Base-by-base conservation (phyloP, 345 rosid species). In the Alliaria petiolata region DNA sequence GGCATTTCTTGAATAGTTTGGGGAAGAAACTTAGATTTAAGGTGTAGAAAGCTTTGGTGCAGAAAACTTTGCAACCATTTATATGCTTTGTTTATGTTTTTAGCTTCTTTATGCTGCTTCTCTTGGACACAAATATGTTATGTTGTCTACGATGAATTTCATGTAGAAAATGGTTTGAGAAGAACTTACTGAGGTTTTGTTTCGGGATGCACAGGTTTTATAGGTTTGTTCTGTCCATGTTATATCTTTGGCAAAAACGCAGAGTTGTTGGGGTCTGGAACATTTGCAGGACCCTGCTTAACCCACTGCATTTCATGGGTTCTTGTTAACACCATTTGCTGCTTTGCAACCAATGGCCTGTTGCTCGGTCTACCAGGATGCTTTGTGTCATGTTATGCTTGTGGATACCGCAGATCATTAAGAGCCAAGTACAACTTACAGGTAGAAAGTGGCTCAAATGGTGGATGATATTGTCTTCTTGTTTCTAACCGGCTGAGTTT, bases 191-290 rank as follows among this genome's bases (percentile, higher is more conserved):
- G 14, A 0, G 11, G 4, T 42, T 67, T 46, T 47, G 36, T 64
- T 70, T 49, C 3, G 72, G n/a, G 43, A 25, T 80, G 67, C 67
- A 42, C 79, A 93, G 97, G 97, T 74, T 82, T 71, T 56, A 71
- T 93, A 44, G 98, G 93, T 46, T 84, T 90, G 62, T 82, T 89
- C 46, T 90, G 91, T 63, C 98, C 98, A 20, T 93, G 98, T 75
- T 87, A 80, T 54, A 52, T 93, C 79, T 93, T 91, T 61, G 98
- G 88, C 53, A 89, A 87, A 83, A 93, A 91, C 65, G 95, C 97
- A 36, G 89, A 91, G 73, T 72, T 73, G 77, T 59, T 93, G 76
- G 98, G 96, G 65, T 93, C 98, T 54, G 97, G 97, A 74, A 89
- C 96, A 62, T 80, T 85, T 43, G 70, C 79, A 35, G 98, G 97